Conservation (phyloP, 75 land plant species). For the Sequoia sempervirens region DNA sequence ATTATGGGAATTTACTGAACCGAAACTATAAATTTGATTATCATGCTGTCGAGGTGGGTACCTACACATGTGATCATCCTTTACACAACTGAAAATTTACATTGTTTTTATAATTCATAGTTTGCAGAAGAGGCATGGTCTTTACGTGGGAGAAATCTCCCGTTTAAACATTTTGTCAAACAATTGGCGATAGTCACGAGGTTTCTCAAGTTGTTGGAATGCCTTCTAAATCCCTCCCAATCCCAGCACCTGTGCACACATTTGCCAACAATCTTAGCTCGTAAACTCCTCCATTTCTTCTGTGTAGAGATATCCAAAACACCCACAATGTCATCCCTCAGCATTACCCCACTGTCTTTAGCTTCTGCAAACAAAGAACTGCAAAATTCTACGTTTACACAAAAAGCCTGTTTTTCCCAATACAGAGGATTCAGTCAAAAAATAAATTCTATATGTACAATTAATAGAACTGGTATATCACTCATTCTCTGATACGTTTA, state of each 20-base stretch:
- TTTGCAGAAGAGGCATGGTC: neutral
- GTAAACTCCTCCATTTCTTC: neutral
- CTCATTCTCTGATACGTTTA: neutral
- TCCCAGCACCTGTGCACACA: neutral
- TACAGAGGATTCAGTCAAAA: neutral
- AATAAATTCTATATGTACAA: neutral
- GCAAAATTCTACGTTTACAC: neutral
- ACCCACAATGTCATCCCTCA: neutral
- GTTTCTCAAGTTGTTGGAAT: neutral
- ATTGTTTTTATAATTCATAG: neutral
- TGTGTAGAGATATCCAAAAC: neutral
- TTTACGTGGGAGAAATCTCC: conserved; percentile 7
- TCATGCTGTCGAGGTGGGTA: too few relatives aligned
- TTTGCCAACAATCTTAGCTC: neutral
- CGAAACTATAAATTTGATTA: too few relatives aligned
- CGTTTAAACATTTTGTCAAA: neutral
- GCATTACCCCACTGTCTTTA: neutral
- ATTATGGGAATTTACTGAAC: too few relatives aligned
- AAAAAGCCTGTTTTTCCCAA: neutral
- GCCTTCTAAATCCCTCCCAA: neutral
- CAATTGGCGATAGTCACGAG: neutral
- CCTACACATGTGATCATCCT: too few relatives aligned
- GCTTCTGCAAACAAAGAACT: neutral
- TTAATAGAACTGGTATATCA: neutral
- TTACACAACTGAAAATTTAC: too few relatives aligned